A percentile compares a stretch with the other conserved stretches of the same genome.
phyloP scores from a whole-genome alignment of 163 green algal species.

The Scenedesmus sp. region DNA sequence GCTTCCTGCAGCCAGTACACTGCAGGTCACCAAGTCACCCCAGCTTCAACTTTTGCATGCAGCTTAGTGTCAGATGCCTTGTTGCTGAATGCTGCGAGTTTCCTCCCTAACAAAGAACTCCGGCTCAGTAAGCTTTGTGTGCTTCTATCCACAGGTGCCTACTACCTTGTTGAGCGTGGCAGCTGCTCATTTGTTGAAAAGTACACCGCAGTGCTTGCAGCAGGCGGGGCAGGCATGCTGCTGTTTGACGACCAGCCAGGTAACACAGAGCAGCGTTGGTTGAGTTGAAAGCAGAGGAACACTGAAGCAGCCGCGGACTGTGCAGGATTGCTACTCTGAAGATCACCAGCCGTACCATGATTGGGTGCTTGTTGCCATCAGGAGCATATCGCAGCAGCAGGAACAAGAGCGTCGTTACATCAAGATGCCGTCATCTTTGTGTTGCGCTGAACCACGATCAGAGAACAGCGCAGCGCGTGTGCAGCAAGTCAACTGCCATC shows the following conservation, averaged over 20 bases:
- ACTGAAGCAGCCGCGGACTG: background rate
- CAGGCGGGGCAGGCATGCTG: conserved; percentile 71
- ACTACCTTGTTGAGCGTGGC: conserved; percentile 75
- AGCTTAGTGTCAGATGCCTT: background rate
- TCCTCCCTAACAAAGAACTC: background rate
- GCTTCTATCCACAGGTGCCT: conserved; percentile 49
- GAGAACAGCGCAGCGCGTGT: background rate
- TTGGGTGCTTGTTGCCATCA: too few species aligned
- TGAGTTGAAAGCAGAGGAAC: background rate
- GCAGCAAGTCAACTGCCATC: background rate
- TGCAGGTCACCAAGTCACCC: too few species aligned
- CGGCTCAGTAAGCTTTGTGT: background rate
- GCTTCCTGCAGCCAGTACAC: background rate
- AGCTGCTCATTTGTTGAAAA: conserved; percentile 85
- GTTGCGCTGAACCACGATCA: too few species aligned
- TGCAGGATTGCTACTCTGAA: background rate
- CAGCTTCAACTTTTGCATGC: background rate
- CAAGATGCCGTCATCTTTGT: too few species aligned
- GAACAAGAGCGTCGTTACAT: too few species aligned
- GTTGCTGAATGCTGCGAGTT: background rate
- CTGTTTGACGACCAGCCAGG: conserved; percentile 74
- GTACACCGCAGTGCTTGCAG: conserved; percentile 63
- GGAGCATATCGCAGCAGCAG: too few species aligned
- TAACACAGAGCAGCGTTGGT: background rate
- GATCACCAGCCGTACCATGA: background rate